These are phyloP conservation scores for Silene uniflora DNA, from an alignment of 148 eudicot species.

Conservation along the genomic window DNA sequence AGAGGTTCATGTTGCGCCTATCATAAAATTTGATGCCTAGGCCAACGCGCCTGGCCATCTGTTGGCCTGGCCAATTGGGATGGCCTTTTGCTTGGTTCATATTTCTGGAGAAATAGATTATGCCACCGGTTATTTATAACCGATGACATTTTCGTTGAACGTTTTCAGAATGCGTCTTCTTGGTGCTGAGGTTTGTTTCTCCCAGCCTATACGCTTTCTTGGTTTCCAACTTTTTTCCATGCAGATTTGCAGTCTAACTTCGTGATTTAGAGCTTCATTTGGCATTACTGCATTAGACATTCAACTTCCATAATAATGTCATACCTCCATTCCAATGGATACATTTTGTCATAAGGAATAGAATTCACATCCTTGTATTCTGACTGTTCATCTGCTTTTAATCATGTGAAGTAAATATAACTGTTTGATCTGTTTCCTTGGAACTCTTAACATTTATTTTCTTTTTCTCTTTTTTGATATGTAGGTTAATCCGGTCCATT, in stretches of 20 bases:
- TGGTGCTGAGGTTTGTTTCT: conserved; percentile 88
- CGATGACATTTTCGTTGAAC: too few relatives aligned
- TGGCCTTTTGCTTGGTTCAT: too few relatives aligned
- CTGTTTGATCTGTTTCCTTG: background rate
- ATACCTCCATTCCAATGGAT: background rate
- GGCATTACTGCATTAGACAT: background rate
- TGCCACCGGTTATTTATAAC: too few relatives aligned
- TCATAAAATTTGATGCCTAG: too few relatives aligned
- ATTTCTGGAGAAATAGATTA: too few relatives aligned
- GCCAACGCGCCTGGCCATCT: too few relatives aligned
- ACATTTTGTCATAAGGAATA: background rate
- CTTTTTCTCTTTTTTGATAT: background rate
- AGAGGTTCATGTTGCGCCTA: too few relatives aligned
- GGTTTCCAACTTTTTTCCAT: background rate
- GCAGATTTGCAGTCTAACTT: background rate
- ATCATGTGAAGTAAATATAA: background rate
- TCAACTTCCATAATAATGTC: background rate
- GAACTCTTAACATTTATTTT: background rate
- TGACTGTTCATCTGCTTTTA: too few relatives aligned
- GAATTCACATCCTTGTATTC: background rate
- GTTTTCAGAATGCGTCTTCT: conserved; percentile 97
- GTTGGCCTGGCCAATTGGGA: too few relatives aligned
- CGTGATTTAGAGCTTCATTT: background rate
- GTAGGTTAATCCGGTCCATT: conserved; percentile 88
- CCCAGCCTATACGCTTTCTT: background rate